phyloP scores from a whole-genome alignment of 1,139 yeast genomes.

The Pichia sp. region DNA sequence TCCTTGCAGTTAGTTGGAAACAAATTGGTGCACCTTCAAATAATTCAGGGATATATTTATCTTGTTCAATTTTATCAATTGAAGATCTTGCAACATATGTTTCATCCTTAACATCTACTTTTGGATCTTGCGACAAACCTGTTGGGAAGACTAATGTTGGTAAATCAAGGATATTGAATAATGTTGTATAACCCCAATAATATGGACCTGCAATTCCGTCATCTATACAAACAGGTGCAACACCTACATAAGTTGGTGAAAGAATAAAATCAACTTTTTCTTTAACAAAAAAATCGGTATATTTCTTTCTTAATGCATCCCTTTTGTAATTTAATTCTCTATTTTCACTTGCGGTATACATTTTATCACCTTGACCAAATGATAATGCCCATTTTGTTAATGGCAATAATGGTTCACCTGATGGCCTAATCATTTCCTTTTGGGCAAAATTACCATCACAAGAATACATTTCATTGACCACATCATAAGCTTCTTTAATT shows the following conservation, averaged over 20 bases:
- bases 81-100: conserved; percentile 33
- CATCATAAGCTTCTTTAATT: conserved; percentile 44
- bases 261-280: conserved; percentile 62
- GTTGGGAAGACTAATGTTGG: conserved; percentile 60
- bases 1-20: conserved; percentile 45
- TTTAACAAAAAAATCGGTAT: conserved; percentile 44
- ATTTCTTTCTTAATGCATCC: conserved; percentile 50
- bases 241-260: conserved; percentile 64
- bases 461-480: conserved; percentile 43
- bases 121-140: conserved; percentile 50
- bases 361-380: conserved; percentile 50
- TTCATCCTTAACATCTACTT: conserved; percentile 24
- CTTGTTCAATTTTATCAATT: conserved; percentile 41
- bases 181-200: conserved; percentile 73
- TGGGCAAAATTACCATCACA: conserved; percentile 60
- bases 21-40: conserved; percentile 49
- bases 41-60: conserved; percentile 33
- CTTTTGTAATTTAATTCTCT: conserved; percentile 44
- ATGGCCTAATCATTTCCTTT: conserved; percentile 42
- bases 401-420: conserved; percentile 61
- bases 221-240: conserved; percentile 49
- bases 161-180: conserved; percentile 59
- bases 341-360: conserved; percentile 39
- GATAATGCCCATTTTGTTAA: conserved; percentile 56
- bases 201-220: conserved; percentile 48